A percentile compares a stretch with the other conserved stretches of the same genome.
phyloP scores from a whole-genome alignment of 805 yeast species.

The Wickerhamomyces xylosicus region DNA sequence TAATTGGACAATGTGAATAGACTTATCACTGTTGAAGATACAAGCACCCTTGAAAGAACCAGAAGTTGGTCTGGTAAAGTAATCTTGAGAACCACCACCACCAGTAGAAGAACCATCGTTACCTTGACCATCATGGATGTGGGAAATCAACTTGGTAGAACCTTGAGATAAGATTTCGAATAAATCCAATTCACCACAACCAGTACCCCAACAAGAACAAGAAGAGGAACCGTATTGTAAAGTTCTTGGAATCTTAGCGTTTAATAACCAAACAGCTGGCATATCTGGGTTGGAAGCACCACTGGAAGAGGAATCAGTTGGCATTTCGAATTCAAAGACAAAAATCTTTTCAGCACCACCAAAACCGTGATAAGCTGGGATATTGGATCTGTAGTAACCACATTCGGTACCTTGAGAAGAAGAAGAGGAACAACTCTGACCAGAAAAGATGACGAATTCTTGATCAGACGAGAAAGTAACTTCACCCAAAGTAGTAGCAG shows the following conservation, averaged over 20 bases:
- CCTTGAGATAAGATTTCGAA: constrained; percentile 83
- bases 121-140: constrained; percentile 81
- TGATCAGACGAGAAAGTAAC: constrained; percentile 59
- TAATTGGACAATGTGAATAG: constrained; percentile 50
- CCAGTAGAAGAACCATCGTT: constrained; percentile 41
- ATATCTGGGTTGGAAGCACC: constrained; percentile 67
- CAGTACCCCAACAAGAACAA: constrained; percentile 95
- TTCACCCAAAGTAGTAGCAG: constrained; percentile 59
- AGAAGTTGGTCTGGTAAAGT: constrained; percentile 75
- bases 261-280: constrained; percentile 97
- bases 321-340: constrained; percentile 92
- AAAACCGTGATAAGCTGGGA: constrained; percentile 93
- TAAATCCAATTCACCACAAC: constrained; percentile 96
- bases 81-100: constrained; percentile 87
- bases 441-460: constrained; percentile 80
- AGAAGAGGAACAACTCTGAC: constrained; percentile 39
- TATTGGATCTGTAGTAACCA: constrained; percentile 78
- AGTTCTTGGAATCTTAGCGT: constrained; percentile 95
- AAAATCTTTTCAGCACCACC: constrained; percentile 78
- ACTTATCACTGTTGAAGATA: constrained; percentile 49
- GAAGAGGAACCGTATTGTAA: constrained; percentile 76
- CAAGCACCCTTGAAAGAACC: constrained; percentile 84
- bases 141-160: constrained; percentile 63
- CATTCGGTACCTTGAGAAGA: constrained; percentile 34
- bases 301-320: constrained; percentile 39